phyloP scores from a whole-genome alignment of 139 green algal genomes.

The Nannochloris sp. region DNA sequence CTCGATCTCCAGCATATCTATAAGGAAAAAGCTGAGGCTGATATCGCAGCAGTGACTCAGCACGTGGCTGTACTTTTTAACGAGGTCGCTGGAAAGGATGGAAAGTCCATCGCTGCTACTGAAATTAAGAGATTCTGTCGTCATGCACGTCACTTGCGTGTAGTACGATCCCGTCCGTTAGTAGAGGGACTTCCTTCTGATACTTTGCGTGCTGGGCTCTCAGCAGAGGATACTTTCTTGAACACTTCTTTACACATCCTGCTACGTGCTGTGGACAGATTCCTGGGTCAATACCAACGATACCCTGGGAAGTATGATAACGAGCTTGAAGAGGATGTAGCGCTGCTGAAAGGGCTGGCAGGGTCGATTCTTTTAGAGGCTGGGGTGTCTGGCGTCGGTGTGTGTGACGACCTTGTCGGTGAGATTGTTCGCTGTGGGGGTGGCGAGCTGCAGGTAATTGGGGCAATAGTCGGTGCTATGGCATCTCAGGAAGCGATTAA shows the following conservation, averaged over 20 bases:
- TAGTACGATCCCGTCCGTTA: constrained; percentile 57
- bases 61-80: constrained; percentile 49
- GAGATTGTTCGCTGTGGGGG: constrained; percentile 73
- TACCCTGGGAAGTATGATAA: constrained; percentile 50
- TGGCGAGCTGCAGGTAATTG: constrained; percentile 79
- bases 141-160: constrained; percentile 66
- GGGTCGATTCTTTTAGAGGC: constrained; percentile 34
- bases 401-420: constrained; percentile 42
- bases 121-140: constrained; percentile 67
- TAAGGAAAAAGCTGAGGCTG: constrained; percentile 53
- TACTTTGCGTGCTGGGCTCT: constrained; percentile 29
- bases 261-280: constrained; percentile 68
- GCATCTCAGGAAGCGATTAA: constrained; percentile 94
- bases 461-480: constrained; percentile 86
- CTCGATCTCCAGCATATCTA: constrained; percentile 84
- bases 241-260: constrained; percentile 71
- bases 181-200: constrained; percentile 28
- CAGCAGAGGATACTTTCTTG: constrained; percentile 34
- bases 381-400: constrained; percentile 3
- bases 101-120: constrained; percentile 27
- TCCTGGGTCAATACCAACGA: constrained; percentile 39
- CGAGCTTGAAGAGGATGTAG: constrained; percentile 63
- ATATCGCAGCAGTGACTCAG: constrained; percentile 58
- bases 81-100: constrained; percentile 28
- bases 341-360: constrained; percentile 49